Conservation (phyloP, 164 flowering plant genomes). For the Umbilicus rupestris region DNA sequence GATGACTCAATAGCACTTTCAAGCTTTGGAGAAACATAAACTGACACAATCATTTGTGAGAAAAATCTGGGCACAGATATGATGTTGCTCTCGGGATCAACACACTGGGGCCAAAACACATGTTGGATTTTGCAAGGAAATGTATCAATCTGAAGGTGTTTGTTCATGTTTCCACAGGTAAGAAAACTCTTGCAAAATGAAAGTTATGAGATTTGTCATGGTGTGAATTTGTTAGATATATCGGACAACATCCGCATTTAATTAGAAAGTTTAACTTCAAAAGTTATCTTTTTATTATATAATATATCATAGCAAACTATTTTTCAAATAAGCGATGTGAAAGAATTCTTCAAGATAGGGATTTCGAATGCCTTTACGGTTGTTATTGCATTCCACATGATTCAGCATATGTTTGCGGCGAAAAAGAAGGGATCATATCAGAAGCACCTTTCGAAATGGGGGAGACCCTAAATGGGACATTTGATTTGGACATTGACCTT, state of each 20-base stretch:
- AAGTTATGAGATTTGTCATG: background rate
- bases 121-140: conserved; percentile 34
- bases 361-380: background rate
- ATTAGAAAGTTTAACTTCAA: background rate
- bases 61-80: conserved; percentile 24
- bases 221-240: no score
- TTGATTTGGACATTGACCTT: conserved; percentile 25
- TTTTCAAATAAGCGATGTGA: no score
- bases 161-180: conserved; percentile 49
- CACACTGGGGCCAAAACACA: conserved; percentile 35
- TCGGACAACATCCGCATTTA: no score
- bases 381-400: background rate
- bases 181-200: background rate
- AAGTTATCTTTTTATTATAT: background rate
- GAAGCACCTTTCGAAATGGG: conserved; percentile 27
- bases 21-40: background rate
- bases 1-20: background rate
- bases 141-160: conserved; percentile 29
- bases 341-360: no score
- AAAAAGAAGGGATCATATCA: conserved; percentile 23
- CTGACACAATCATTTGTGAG: no score
- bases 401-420: conserved; percentile 40
- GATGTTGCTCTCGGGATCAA: conserved; percentile 39
- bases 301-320: no score
- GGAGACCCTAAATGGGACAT: conserved; percentile 26